These are phyloP conservation scores for Blepharisma undulans DNA, from an alignment of 169 alveolate genomes.

Conservation along the genomic window DNA sequence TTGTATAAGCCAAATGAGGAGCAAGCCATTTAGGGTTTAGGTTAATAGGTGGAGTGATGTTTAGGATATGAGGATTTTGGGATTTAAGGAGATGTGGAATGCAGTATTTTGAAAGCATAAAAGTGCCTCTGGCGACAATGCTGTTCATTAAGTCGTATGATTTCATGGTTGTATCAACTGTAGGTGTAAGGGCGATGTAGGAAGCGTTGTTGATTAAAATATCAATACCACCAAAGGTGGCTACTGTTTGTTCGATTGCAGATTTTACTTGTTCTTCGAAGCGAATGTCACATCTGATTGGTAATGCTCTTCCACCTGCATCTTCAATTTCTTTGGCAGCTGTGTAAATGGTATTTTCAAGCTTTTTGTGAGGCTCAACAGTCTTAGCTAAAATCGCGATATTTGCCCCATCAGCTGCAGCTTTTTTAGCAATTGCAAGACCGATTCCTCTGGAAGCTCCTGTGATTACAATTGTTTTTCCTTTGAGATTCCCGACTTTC, in stretches of 20 bases:
- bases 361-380: slow-evolving; percentile 66
- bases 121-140: slow-evolving; percentile 75
- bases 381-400: slow-evolving; percentile 77
- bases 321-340: slow-evolving; percentile 73
- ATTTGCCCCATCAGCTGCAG: slow-evolving; percentile 82
- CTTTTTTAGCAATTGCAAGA: slow-evolving; percentile 70
- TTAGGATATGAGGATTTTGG: slow-evolving; percentile 70
- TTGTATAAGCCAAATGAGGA: slow-evolving; percentile 62
- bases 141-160: slow-evolving; percentile 68
- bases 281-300: slow-evolving; percentile 74
- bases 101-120: slow-evolving; percentile 63
- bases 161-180: slow-evolving; percentile 62
- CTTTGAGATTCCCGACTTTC: slow-evolving; percentile 63
- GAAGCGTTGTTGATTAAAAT: slow-evolving; percentile 78
- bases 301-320: slow-evolving; percentile 73
- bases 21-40: slow-evolving; percentile 64
- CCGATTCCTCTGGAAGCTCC: slow-evolving; percentile 84
- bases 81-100: slow-evolving; percentile 67
- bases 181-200: slow-evolving; percentile 56
- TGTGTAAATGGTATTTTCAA: slow-evolving; percentile 73
- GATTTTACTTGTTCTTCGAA: slow-evolving; percentile 60
- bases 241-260: slow-evolving; percentile 62
- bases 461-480: slow-evolving; percentile 68
- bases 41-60: slow-evolving; percentile 70
- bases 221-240: slow-evolving; percentile 77